Evolutionary conservation across 441 rosid genomes (phyloP), one percentile per base, ranked within the genome.

Genomic region (Jatropha multifida): DNA sequence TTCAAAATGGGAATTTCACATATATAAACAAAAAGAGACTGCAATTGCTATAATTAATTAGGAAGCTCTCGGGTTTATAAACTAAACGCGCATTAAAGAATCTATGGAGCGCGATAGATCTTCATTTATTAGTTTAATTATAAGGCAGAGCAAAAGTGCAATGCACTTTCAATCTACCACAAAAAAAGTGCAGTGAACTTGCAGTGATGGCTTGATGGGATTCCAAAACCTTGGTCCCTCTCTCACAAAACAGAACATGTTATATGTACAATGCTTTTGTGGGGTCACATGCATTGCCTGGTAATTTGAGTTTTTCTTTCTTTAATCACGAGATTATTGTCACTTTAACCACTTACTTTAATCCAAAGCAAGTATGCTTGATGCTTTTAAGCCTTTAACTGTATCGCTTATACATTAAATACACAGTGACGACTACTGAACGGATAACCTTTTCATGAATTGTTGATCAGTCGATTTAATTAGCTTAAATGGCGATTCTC

Each of bases 181-280:
- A 26, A 74, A 14, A 2, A 65, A 23, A 23, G 48, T 72, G 51
- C 79, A 71, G 10, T 72, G 82, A 52, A 76, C 73, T 49, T 60
- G 23, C 60, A 52, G 60, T 10, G 23, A 23, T 23, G 23, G 23
- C 23, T 23, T 54, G 20, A 59, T 74, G 68, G 73, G 81, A 76
- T 68, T 76, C 79, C 71, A 48, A 65, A 55, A 46, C 59, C 23
- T 63, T 48, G 63, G 72, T 68, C 71, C 65, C 58, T 26, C 46
- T 26, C 44, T 18, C 48, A 27, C 61, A 51, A 32, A 73, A n/a
- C 37, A 27, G 51, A 38, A 55, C 4, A 41, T 69, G 64, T 27
- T n/a, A 69, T 73, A 70, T 2, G 23, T 74, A 17, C 70, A 7
- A 44, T 44, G 0, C 48, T 10, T 10, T 51, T 70, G 52, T 66